phyloP scores from a whole-genome alignment of 257 asterid genomes.

The Solanum piurae region DNA sequence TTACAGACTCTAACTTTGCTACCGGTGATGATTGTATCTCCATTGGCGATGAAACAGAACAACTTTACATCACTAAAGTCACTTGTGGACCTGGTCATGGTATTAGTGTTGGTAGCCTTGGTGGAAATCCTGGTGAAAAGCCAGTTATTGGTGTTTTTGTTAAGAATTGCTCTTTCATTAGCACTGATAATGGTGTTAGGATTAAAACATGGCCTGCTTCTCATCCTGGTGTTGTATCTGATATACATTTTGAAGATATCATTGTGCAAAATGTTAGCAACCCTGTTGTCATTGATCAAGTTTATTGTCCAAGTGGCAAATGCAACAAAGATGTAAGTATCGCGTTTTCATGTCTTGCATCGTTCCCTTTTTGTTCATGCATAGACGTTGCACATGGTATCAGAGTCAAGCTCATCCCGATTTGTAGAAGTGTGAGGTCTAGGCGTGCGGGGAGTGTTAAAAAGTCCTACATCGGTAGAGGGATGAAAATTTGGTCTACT shows the following conservation, averaged over 20 bases:
- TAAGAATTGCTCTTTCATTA: constrained; percentile 9
- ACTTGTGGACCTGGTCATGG: constrained; percentile 40
- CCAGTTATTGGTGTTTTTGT: constrained; percentile 14
- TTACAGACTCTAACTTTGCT: constrained; percentile 5
- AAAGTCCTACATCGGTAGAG: too few species aligned
- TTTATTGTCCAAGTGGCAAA: constrained; percentile 11
- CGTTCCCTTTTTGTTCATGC: too few species aligned
- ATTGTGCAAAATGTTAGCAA: constrained; percentile 20
- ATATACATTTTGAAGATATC: constrained; percentile 12
- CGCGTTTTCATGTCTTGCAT: too few species aligned
- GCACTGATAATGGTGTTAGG: constrained; percentile 20
- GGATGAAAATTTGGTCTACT: too few species aligned
- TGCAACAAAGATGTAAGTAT: constrained; percentile 8
- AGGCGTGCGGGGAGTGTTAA: too few species aligned
- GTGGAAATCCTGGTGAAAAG: constrained; percentile 9
- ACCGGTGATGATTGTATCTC: constrained; percentile 39
- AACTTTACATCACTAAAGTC: constrained; percentile 12
- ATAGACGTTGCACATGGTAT: too few species aligned
- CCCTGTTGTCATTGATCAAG: constrained; percentile 20
- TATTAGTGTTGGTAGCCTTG: constrained; percentile 28
- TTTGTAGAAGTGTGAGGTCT: too few species aligned
- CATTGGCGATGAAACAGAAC: constrained; percentile 14
- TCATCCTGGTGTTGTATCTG: not conserved
- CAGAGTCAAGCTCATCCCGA: too few species aligned
- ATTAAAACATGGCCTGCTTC: constrained; percentile 24